phyloP scores from a whole-genome alignment of 2,329 filamentous ascomycete genomes.

The Nothophoma quercina region DNA sequence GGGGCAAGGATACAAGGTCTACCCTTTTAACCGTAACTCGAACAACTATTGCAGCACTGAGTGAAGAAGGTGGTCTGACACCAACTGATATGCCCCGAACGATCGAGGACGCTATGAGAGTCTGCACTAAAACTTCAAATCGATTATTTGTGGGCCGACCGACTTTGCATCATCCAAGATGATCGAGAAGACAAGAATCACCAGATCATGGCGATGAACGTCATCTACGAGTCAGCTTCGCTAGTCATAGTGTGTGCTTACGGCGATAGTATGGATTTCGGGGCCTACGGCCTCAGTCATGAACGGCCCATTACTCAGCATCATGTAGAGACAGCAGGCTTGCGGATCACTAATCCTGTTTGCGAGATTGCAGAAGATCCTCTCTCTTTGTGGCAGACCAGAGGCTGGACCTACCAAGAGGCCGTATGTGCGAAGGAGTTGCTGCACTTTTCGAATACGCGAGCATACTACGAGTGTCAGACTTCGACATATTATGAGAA shows the following conservation, averaged over 20 bases:
- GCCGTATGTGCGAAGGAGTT: neutral
- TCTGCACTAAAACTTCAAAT: neutral
- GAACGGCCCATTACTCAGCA: neutral
- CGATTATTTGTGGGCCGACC: slow-evolving; percentile 9
- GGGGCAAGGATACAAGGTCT: neutral
- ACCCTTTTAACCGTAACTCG: neutral
- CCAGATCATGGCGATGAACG: neutral
- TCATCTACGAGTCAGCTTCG: neutral
- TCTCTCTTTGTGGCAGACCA: neutral
- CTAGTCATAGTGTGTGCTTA: neutral
- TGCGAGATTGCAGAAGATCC: neutral
- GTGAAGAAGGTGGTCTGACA: neutral
- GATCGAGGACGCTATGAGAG: neutral
- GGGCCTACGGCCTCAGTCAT: neutral
- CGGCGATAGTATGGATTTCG: slow-evolving; percentile 1
- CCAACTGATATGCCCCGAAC: neutral
- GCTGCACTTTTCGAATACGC: neutral
- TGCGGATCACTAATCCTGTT: neutral
- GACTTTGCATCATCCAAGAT: slow-evolving; percentile 10
- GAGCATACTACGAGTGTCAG: neutral
- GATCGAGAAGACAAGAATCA: neutral
- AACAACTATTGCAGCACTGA: neutral
- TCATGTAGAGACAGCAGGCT: neutral
- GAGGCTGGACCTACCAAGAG: slow-evolving; percentile 1
- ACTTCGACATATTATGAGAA: neutral